phyloP scores from a whole-genome alignment of 805 yeast species.

The Jamesozyma hellenica region DNA sequence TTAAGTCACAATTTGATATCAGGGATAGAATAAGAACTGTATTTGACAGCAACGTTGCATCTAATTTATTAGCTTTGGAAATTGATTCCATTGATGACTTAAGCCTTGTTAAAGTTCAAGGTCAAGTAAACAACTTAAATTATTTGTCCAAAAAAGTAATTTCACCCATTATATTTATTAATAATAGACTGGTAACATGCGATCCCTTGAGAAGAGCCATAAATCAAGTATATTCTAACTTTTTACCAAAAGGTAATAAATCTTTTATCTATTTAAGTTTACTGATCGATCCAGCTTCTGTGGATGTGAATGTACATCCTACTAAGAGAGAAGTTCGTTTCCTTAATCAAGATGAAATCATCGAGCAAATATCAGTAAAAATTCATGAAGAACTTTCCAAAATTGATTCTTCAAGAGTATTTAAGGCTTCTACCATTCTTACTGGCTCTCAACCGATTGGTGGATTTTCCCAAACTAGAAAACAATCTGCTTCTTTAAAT shows the following conservation, averaged over 20 bases:
- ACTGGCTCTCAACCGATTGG: constrained; percentile 19
- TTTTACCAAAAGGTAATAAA: constrained; percentile 66
- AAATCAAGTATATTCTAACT: constrained; percentile 47
- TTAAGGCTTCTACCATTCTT: constrained; percentile 50
- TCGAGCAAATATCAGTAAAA: constrained; percentile 43
- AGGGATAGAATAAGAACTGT: constrained; percentile 66
- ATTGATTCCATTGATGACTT: constrained; percentile 27
- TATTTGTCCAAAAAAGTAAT: constrained; percentile 53
- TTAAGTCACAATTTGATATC: constrained; percentile 40
- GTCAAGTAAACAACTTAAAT: constrained; percentile 62
- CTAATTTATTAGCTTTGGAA: constrained; percentile 45
- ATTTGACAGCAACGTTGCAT: constrained; percentile 61
- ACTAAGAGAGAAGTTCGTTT: constrained; percentile 89
- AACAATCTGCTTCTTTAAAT: not conserved
- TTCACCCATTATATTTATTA: constrained; percentile 77
- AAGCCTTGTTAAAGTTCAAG: constrained; percentile 48
- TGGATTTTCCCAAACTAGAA: not conserved
- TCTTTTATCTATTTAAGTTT: constrained; percentile 72
- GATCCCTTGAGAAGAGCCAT: constrained; percentile 71
- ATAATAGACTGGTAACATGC: constrained; percentile 70
- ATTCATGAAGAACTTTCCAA: constrained; percentile 43
- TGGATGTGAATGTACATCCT: constrained; percentile 94
- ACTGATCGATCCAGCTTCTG: constrained; percentile 52
- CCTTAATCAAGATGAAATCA: constrained; percentile 75
- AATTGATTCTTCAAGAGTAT: constrained; percentile 60